Percentiles rank a stretch among this genome's conserved stretches.
phyloP scores from a whole-genome alignment of 495 filamentous ascomycete genomes.

The Hyaloscypha bicolor region DNA sequence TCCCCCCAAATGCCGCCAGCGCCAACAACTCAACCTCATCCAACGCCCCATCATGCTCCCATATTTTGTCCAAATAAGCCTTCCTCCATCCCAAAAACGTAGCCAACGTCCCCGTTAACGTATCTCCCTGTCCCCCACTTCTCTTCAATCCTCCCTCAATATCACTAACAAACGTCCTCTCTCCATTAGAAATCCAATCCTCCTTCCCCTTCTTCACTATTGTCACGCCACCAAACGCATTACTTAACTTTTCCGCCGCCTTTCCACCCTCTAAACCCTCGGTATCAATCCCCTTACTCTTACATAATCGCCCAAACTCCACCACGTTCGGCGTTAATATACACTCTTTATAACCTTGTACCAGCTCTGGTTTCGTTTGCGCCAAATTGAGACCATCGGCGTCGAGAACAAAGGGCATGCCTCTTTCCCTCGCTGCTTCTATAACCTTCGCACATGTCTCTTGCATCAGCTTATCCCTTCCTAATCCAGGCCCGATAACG shows the following conservation, averaged over 20 bases:
- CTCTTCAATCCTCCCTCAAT: constrained; percentile 81
- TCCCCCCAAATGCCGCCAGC: constrained; percentile 84
- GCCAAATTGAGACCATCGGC: constrained; percentile 86
- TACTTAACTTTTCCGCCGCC: constrained; percentile 61
- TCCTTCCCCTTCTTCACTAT: constrained; percentile 87
- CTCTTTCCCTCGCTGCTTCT: constrained; percentile 69
- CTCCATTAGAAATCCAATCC: constrained; percentile 86
- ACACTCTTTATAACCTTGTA: constrained; percentile 79
- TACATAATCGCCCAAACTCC: constrained; percentile 84
- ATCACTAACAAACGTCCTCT: constrained; percentile 71
- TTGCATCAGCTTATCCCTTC: constrained; percentile 87
- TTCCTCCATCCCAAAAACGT: constrained; percentile 87
- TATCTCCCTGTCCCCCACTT: constrained; percentile 94
- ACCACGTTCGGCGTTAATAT: constrained; percentile 94
- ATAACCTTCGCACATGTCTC: constrained; percentile 82
- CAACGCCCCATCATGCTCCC: constrained; percentile 69
- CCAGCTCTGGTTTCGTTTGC: constrained; percentile 71
- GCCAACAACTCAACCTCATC: constrained; percentile 66
- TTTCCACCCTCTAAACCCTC: constrained; percentile 39
- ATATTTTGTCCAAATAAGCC: constrained; percentile 80
- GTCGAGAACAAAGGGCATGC: constrained; percentile 85
- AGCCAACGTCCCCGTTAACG: constrained; percentile 84
- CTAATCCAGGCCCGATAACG: constrained; percentile 91
- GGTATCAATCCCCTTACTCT: constrained; percentile 64
- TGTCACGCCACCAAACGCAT: constrained; percentile 82